Evolutionary conservation across 2,329 filamentous ascomycete genomes (phyloP), one percentile per base, ranked within the genome.

Genomic region (Fusarium austroafricanum): DNA sequence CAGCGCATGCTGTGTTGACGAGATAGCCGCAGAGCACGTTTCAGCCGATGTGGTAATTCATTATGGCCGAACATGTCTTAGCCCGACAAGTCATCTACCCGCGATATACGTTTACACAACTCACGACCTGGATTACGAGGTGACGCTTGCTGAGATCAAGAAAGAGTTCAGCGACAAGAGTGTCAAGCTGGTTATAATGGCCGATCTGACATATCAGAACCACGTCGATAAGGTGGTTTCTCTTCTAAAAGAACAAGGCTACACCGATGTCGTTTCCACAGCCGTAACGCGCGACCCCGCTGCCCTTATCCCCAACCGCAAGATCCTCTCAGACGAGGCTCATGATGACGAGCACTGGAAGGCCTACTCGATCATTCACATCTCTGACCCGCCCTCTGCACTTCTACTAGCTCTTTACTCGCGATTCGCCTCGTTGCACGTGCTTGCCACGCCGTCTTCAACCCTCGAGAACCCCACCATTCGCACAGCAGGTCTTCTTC

Each of bases 1-100:
- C 79, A 96, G 96, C 61, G 91, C 95, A 1, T 99, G 96, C 80
- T 99, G 96, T 75, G 94, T 98, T 18, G 96, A 99, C 75, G 96
- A 99, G 81, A 90, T 98, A 39, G 96, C 96, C 0, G 96, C 96
- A 4, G 94, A 99, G 78, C 96, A 99, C 77, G 91, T 93, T 17
- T 87, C 93, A 73, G 94, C 96, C 9, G 91, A 98, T 65, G 92
- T 94, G 0, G 92, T 98, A 2, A 90, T 99, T 15, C 96, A 99
- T 77, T 99, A 98, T 73, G 96, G 96, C 5, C 86, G 96, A 52
- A 91, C 95, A 0, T 99, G 96, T 75, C 84, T 99, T 23, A 97
- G 94, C 10, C 95, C 95, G 1, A 97, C 95, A 0, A 92, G 92
- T 12, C 85, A 94, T 55, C 81, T 98, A 52, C 94, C 95, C 0